These are phyloP conservation scores for Candida chauliodis DNA, from an alignment of 805 yeast genomes.

Conservation along the genomic window DNA sequence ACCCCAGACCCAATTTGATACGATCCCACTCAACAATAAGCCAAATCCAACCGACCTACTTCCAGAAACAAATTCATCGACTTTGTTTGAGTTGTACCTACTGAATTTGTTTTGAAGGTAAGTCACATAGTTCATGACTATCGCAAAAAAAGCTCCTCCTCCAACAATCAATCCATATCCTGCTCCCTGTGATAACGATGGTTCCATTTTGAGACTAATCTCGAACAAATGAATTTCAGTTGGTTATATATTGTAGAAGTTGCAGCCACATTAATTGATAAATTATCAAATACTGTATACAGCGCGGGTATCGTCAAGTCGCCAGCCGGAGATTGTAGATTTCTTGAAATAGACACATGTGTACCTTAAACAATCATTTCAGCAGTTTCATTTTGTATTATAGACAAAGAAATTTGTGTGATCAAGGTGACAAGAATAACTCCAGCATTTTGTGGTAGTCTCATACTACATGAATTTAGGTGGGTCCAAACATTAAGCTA, in stretches of 20 bases:
- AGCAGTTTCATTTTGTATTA: no score
- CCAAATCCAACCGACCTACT: slow-evolving; percentile 16
- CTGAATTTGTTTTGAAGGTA: slow-evolving; percentile 14
- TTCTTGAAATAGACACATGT: no score
- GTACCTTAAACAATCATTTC: no score
- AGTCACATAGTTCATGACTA: slow-evolving; percentile 15
- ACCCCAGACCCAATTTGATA: slow-evolving; percentile 27
- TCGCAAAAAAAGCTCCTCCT: slow-evolving; percentile 16
- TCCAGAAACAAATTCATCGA: slow-evolving; percentile 18
- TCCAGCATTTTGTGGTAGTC: no score
- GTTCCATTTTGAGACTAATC: slow-evolving; percentile 9
- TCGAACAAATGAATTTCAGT: background rate
- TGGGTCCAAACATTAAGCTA: no score
- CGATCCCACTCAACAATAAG: slow-evolving; percentile 16
- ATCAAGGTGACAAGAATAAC: no score
- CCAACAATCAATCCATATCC: slow-evolving; percentile 17
- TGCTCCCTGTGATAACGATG: slow-evolving; percentile 15
- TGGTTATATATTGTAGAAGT: background rate
- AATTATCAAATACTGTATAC: background rate
- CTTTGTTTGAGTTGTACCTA: slow-evolving; percentile 11
- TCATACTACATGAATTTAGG: no score
- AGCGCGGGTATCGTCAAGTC: slow-evolving; percentile 1
- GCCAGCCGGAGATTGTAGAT: no score
- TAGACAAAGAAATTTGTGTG: no score
- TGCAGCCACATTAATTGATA: background rate